phyloP scores from a whole-genome alignment of 2,329 filamentous ascomycete species.

The Cercospora citrullina region DNA sequence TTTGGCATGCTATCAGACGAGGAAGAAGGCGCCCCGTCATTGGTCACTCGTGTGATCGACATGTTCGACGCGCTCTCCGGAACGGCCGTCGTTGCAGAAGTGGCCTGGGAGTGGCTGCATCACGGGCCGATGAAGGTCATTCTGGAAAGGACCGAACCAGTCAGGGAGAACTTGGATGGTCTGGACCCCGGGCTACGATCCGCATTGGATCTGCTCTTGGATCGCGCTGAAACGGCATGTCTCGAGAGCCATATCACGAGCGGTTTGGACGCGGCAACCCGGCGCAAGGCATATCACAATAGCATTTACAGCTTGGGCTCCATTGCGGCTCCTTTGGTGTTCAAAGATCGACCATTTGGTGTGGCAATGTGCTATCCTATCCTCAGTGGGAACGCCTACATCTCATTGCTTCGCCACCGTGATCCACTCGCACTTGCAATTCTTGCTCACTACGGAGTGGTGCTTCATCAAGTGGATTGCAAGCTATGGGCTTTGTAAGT shows the following conservation, averaged over 20 bases:
- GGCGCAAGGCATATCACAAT: slow-evolving; percentile 20
- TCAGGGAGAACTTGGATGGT: slow-evolving; percentile 16
- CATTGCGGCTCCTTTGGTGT: slow-evolving; percentile 17
- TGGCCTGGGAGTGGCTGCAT: slow-evolving; percentile 20
- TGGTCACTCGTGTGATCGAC: slow-evolving; percentile 23
- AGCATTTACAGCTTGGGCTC: slow-evolving; percentile 24
- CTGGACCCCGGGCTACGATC: slow-evolving; percentile 17
- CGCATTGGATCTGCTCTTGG: slow-evolving; percentile 22
- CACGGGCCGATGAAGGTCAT: slow-evolving; percentile 17
- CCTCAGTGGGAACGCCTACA: slow-evolving; percentile 19
- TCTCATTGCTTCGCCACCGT: slow-evolving; percentile 24
- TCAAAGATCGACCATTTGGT: slow-evolving; percentile 18
- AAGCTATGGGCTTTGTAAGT: slow-evolving; percentile 15
- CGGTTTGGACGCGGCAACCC: slow-evolving; percentile 10
- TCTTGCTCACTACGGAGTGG: slow-evolving; percentile 26
- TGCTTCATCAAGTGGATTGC: slow-evolving; percentile 19
- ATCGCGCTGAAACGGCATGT: slow-evolving; percentile 12
- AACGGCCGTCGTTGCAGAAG: slow-evolving; percentile 21
- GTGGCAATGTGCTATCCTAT: slow-evolving; percentile 24
- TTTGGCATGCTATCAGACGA: slow-evolving; percentile 23
- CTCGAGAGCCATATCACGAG: neutral
- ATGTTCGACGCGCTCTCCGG: slow-evolving; percentile 25
- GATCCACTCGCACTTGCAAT: slow-evolving; percentile 27
- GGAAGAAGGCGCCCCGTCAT: slow-evolving; percentile 1
- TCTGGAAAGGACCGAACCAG: slow-evolving; percentile 9